Evolutionary conservation across 2,329 filamentous ascomycete genomes (phyloP), one percentile per base, ranked within the genome.

Genomic region (Colletotrichum australisinense): DNA sequence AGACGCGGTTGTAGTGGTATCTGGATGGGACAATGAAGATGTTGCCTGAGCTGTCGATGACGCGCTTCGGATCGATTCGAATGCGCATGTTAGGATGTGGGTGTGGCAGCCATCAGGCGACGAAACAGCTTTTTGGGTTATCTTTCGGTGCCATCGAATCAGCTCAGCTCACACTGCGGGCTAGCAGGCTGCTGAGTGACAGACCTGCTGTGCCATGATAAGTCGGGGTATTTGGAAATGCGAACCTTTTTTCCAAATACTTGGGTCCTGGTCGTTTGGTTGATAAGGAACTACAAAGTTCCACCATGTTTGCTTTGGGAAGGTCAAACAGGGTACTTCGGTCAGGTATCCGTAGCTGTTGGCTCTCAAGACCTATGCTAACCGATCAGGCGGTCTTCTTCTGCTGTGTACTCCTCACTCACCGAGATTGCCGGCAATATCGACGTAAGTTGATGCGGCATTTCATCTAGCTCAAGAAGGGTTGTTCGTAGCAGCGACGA

Each of bases 241-340:
- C 59, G 60, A 38, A 38, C 28, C 28, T 46, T 64, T 64, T 28
- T 73, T 57, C 46, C 55, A 70, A 65, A 63, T 49, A 35, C 71
- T 49, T 64, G 28, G 60, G 42, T 46, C 32, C 53, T 69, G 53
- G 42, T 56, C 32, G 53, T 14, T n/a, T 24, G 30, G 28, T 28
- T 19, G 71, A 71, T 73, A 71, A 72, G 69, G 53, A 24, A 7
- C 42, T 56, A 56, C 56, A 63, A 22, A 71, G 60, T 65, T 42
- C 62, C 67, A 52, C 67, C 46, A 49, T 57, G 55, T 57, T 70
- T 69, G 19, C 67, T 73, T 73, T 66, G 71, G 71, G 71, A 63
- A 66, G 71, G 67, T 66, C 32, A 55, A 49, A 49, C 35, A 46
- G 35, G 67, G 70, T 56, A 70, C 56, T 66, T 73, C 53, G 38